phyloP scores from a whole-genome alignment of 2,329 filamentous ascomycete genomes.

The Fusarium bulbicola region DNA sequence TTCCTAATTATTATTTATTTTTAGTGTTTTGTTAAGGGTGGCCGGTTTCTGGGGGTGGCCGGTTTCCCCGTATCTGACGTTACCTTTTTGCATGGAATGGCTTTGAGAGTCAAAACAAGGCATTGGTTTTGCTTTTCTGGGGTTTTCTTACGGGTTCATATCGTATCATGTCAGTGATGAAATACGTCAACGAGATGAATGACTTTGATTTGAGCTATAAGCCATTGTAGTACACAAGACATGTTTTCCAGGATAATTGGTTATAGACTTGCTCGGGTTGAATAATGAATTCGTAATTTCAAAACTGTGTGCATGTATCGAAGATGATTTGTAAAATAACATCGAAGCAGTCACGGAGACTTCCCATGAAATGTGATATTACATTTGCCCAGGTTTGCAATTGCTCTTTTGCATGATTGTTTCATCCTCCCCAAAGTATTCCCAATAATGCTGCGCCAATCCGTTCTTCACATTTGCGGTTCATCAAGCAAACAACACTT shows the following conservation, averaged over 20 bases:
- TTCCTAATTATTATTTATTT: no score
- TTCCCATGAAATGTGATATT: conserved; percentile 32
- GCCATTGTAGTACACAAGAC: conserved; percentile 18
- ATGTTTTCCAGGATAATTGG: conserved; percentile 3
- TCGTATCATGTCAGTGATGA: conserved; percentile 29
- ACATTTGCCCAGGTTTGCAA: conserved; percentile 29
- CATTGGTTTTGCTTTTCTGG: conserved; percentile 16
- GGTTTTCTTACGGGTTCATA: conserved; percentile 26
- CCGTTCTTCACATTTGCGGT: conserved; percentile 21
- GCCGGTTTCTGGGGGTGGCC: no score
- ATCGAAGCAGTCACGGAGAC: background rate
- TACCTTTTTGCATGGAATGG: conserved; percentile 4
- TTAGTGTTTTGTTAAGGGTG: no score
- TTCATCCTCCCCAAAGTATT: conserved; percentile 27
- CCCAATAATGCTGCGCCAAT: conserved; percentile 37
- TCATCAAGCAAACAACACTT: conserved; percentile 29
- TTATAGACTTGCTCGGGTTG: conserved; percentile 16
- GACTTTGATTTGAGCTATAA: conserved; percentile 26
- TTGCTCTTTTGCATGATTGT: conserved; percentile 23
- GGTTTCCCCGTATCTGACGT: no score
- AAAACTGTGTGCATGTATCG: background rate
- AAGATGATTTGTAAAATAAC: background rate
- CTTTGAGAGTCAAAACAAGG: conserved; percentile 25
- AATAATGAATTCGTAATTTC: conserved; percentile 9
- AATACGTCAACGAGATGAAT: conserved; percentile 35